Percentiles rank a stretch among this genome's conserved stretches.
These are phyloP conservation scores for Chrysoporthe puriensis DNA, from an alignment of 2,329 filamentous ascomycete genomes.

Conservation along the genomic window DNA sequence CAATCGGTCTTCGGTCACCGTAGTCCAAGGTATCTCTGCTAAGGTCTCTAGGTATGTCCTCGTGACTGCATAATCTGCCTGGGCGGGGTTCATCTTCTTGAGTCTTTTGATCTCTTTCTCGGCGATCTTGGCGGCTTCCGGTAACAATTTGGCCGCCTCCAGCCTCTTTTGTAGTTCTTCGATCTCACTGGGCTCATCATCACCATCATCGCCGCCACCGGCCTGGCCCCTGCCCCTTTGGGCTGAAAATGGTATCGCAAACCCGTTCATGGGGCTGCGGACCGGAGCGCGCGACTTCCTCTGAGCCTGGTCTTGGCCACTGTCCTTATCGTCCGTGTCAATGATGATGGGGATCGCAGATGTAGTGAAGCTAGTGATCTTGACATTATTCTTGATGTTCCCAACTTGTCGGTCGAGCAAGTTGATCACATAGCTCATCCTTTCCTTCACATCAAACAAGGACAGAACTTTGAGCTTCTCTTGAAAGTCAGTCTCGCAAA, in stretches of 20 bases:
- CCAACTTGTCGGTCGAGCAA: constrained; percentile 81
- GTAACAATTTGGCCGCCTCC: constrained; percentile 76
- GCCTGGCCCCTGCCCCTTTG: constrained; percentile 39
- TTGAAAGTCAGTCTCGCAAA: constrained; percentile 84
- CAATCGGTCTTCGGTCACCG: constrained; percentile 81
- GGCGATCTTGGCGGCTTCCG: constrained; percentile 88
- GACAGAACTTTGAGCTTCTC: constrained; percentile 88
- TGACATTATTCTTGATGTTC: constrained; percentile 83
- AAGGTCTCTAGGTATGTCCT: constrained; percentile 93
- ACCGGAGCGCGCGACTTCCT: constrained; percentile 35
- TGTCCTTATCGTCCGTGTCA: constrained; percentile 58
- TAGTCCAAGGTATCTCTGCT: constrained; percentile 90
- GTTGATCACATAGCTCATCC: constrained; percentile 81
- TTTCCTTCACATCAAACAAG: constrained; percentile 76
- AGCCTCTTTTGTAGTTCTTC: constrained; percentile 90
- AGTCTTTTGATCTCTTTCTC: constrained; percentile 85
- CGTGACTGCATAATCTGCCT: constrained; percentile 94
- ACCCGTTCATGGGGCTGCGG: constrained; percentile 32
- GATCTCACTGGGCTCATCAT: constrained; percentile 85
- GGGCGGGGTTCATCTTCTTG: constrained; percentile 93
- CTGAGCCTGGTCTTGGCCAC: constrained; percentile 46
- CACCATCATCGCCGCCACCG: constrained; percentile 60
- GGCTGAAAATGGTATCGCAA: constrained; percentile 37
- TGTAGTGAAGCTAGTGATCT: constrained; percentile 77
- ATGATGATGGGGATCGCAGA: constrained; percentile 64